Evolutionary conservation across 306 rosid species (phyloP).

Genomic region (Erythrophleum fordii): DNA sequence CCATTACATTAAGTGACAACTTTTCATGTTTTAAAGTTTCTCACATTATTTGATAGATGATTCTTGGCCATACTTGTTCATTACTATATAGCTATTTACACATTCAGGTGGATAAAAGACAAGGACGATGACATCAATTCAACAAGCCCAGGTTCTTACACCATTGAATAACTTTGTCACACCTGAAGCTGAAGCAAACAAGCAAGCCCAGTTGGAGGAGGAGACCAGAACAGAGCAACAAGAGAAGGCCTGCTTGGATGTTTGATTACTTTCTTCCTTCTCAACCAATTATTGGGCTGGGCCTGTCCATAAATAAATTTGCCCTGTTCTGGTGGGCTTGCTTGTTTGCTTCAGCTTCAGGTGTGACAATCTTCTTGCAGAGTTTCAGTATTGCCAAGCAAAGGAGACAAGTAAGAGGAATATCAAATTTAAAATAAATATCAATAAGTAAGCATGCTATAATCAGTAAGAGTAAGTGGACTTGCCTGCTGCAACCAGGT

Average conservation of each 20-base stretch:
- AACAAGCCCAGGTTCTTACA: background rate
- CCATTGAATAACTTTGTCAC: background rate
- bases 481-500: conserved; percentile 95
- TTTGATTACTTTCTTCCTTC: too few relatives aligned
- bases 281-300: too few relatives aligned
- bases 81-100: background rate
- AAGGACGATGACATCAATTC: background rate
- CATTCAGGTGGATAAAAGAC: background rate
- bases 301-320: too few relatives aligned
- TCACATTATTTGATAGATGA: background rate
- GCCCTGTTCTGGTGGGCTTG: too few relatives aligned
- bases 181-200: too few relatives aligned
- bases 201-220: too few relatives aligned
- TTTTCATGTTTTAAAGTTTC: background rate
- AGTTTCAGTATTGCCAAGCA: background rate
- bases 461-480: conserved; percentile 35
- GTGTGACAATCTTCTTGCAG: too few relatives aligned
- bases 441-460: too few relatives aligned
- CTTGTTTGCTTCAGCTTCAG: too few relatives aligned
- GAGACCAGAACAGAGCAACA: too few relatives aligned
- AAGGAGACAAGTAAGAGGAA: background rate
- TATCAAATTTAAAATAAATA: too few relatives aligned
- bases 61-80: background rate
- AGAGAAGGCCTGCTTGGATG: too few relatives aligned
- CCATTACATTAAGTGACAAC: background rate